These are phyloP conservation scores for Epichloe aotearoae DNA, from an alignment of 2,329 filamentous ascomycete species.

Conservation along the genomic window DNA sequence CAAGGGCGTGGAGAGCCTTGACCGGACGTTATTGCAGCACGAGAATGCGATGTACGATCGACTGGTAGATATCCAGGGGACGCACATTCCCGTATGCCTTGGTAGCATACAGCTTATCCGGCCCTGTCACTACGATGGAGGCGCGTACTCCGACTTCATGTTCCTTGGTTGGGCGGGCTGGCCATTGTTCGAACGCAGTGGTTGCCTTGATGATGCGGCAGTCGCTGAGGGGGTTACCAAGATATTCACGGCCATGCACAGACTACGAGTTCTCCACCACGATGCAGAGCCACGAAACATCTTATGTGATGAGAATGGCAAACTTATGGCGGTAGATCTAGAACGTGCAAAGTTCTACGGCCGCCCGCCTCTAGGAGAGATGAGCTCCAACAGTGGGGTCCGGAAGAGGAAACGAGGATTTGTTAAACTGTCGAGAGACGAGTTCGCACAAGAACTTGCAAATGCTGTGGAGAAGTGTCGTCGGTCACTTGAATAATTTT, in stretches of 20 bases:
- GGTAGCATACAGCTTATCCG: neutral
- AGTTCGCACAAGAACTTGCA: neutral
- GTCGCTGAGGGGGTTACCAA: neutral
- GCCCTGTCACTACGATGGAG: neutral
- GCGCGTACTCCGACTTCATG: neutral
- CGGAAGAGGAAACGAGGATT: neutral
- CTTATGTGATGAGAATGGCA: slow-evolving; percentile 12
- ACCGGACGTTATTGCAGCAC: neutral
- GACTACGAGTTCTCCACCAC: slow-evolving; percentile 13
- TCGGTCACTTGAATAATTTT: neutral
- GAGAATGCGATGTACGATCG: neutral
- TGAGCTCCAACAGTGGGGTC: no score
- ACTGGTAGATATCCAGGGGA: neutral
- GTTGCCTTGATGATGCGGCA: neutral
- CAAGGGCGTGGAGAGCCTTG: neutral
- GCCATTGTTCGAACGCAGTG: neutral
- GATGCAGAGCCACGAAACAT: slow-evolving; percentile 20
- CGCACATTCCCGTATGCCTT: neutral
- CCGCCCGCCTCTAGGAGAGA: no score
- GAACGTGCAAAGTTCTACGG: neutral
- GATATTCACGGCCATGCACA: slow-evolving; percentile 6
- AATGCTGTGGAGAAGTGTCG: neutral
- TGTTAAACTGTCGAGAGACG: neutral
- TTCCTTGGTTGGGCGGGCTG: neutral
- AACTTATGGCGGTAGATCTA: neutral